Evolutionary conservation across 2,329 filamentous ascomycete species (phyloP), one percentile per base, ranked within the genome.

Genomic region (Beauveria caledonica): DNA sequence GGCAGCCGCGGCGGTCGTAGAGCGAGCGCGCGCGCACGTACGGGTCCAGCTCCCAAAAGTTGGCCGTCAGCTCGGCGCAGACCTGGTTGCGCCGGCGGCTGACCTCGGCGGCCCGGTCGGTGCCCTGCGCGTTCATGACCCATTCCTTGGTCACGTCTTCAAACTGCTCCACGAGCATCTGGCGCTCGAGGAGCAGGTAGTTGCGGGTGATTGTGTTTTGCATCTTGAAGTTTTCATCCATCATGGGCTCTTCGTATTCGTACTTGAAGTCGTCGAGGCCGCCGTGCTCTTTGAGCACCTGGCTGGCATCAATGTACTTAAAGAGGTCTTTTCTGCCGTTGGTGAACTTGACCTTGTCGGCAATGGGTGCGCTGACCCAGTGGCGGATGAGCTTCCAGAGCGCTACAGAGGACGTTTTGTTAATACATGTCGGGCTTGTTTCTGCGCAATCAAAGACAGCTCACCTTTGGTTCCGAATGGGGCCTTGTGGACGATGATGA

Each of bases 291-390:
- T 85, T 87, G 60, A 86, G 81, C 63, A 96, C 88, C 55, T 86
- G 84, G 54, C 78, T 78, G 51, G 77, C 77, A 6, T 84, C 79
- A 60, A 96, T 86, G 69, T 86, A 95, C 58, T 84, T 77, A 64
- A 87, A 82, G 61, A 97, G 79, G 58, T 95, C 92, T 60, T 87
- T 82, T 55, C 85, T 75, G 65, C 83, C 89, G 68, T 88, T 90
- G 55, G 88, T 91, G 73, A 96, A 96, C 70, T 94, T 85, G 21
- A 96, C 86, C 74, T 96, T 97, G 69, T 83, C 81, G 25, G 91
- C 91, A 23, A 97, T 91, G 5, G 95, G 90, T 1, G 92, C 91
- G 71, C 96, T 91, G 45, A 97, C 83, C 91, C 91, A 96, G 66
- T 90, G 89, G 66, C 84, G 86, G 72, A 96, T 92, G 64, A 97